Evolutionary conservation across 2,329 filamentous ascomycete genomes (phyloP).

Genomic region (Tetracladium maxilliforme): DNA sequence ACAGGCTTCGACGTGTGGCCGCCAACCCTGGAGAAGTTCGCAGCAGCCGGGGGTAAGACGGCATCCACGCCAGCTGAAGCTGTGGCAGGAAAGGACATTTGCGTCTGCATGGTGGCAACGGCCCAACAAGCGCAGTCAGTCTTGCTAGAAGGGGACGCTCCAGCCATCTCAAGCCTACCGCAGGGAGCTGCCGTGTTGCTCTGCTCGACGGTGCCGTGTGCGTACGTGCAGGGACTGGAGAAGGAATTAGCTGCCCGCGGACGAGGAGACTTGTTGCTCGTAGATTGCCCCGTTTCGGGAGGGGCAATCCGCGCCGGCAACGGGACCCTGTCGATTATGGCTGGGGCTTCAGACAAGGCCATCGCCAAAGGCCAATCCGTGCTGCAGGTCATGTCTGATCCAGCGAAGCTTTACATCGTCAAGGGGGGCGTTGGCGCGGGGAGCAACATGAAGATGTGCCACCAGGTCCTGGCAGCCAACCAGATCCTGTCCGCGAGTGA

Average conservation of each 20-base stretch:
- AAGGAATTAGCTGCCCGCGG: constrained; percentile 36
- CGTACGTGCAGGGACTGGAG: constrained; percentile 46
- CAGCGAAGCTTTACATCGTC: constrained; percentile 44
- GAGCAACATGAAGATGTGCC: constrained; percentile 47
- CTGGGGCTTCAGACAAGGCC: constrained; percentile 40
- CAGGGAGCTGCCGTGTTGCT: constrained; percentile 46
- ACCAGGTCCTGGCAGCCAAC: constrained; percentile 47
- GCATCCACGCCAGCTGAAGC: constrained; percentile 46
- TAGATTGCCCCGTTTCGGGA: constrained; percentile 62
- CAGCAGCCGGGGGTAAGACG: constrained; percentile 41
- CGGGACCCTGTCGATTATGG: constrained; percentile 65
- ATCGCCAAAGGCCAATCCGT: constrained; percentile 41
- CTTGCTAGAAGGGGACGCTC: constrained; percentile 41
- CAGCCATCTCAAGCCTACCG: constrained; percentile 35
- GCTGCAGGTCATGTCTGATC: constrained; percentile 46
- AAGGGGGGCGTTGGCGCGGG: constrained; percentile 43
- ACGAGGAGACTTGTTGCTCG: constrained; percentile 47
- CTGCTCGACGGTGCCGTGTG: constrained; percentile 56
- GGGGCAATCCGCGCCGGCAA: constrained; percentile 53
- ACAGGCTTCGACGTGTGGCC: constrained; percentile 59
- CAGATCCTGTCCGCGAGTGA: constrained; percentile 48
- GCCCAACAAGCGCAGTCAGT: constrained; percentile 52
- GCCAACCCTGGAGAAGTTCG: constrained; percentile 51
- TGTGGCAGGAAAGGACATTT: constrained; percentile 41
- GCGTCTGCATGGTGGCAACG: constrained; percentile 65